These are phyloP conservation scores for Chrysopogon serrulatus DNA, from an alignment of 176 grass and related monocot species.

Conservation along the genomic window DNA sequence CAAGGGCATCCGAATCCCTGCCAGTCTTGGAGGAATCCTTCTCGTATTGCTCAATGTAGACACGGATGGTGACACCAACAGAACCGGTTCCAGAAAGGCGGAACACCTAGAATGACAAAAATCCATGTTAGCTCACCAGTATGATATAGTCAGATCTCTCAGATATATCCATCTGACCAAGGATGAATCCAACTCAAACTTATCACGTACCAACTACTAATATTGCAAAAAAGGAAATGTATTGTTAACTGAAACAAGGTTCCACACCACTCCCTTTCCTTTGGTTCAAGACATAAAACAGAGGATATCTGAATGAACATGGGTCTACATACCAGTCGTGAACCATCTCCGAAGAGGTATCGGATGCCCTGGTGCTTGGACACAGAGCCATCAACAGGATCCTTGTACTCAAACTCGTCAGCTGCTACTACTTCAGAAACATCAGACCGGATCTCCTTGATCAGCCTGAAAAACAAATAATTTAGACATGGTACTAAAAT, in stretches of 20 bases:
- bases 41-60: too few relatives aligned
- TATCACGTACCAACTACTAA: background rate
- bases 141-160: background rate
- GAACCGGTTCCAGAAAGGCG: slow-evolving; percentile 92
- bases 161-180: background rate
- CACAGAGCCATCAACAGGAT: too few relatives aligned
- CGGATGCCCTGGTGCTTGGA: too few relatives aligned
- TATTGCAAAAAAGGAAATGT: background rate
- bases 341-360: too few relatives aligned
- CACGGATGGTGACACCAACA: too few relatives aligned
- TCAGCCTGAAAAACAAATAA: slow-evolving; percentile 49
- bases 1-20: too few relatives aligned
- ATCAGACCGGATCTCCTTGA: too few relatives aligned
- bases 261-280: background rate
- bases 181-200: background rate
- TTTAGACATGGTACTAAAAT: background rate
- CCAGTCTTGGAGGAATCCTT: too few relatives aligned
- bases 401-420: too few relatives aligned
- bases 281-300: background rate
- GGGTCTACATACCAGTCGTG: slow-evolving; percentile 51
- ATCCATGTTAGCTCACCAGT: slow-evolving; percentile 12
- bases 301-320: background rate
- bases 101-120: slow-evolving; percentile 61
- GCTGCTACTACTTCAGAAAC: too few relatives aligned
- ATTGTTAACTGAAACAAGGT: background rate